phyloP scores from a whole-genome alignment of 495 filamentous ascomycete genomes.

The Echria macrotheca region DNA sequence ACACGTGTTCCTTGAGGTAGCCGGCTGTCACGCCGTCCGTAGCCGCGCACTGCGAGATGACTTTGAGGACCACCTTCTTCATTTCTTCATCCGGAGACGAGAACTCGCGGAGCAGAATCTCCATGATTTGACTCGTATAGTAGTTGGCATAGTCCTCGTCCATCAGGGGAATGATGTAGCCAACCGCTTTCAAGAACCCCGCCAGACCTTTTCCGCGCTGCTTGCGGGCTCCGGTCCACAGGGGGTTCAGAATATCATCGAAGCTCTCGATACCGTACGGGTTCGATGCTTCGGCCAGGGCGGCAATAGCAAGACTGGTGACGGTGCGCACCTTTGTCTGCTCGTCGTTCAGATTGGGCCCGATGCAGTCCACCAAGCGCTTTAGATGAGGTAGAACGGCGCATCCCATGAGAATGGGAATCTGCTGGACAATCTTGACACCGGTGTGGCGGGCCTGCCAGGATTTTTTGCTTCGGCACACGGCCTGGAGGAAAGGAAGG shows the following conservation, averaged over 20 bases:
- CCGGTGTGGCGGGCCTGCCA: conserved; percentile 99
- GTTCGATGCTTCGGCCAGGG: conserved; percentile 91
- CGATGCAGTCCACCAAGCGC: conserved; percentile 93
- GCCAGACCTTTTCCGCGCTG: conserved; percentile 95
- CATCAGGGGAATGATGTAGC: conserved; percentile 98
- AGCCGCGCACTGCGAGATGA: conserved; percentile 92
- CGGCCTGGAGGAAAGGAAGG: conserved; percentile 89
- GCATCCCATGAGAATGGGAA: conserved; percentile 99
- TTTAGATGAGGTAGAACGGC: conserved; percentile 95
- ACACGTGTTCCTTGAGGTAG: conserved; percentile 91
- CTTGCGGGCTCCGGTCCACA: conserved; percentile 94
- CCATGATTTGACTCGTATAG: conserved; percentile 98
- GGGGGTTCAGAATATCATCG: conserved; percentile 91
- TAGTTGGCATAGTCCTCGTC: conserved; percentile 99
- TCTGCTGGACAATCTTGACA: conserved; percentile 98
- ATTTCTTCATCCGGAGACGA: conserved; percentile 97
- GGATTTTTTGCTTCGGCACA: conserved; percentile 96
- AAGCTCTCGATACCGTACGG: conserved; percentile 99
- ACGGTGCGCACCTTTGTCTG: conserved; percentile 97
- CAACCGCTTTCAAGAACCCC: conserved; percentile 94
- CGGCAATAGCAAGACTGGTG: conserved; percentile 90
- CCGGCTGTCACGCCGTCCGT: conserved; percentile 91
- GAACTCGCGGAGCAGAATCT: conserved; percentile 93
- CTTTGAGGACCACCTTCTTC: conserved; percentile 98
- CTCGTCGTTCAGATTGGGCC: conserved; percentile 91